Conservation (phyloP, 139 green algal species). For the Medakamo hakoo region DNA sequence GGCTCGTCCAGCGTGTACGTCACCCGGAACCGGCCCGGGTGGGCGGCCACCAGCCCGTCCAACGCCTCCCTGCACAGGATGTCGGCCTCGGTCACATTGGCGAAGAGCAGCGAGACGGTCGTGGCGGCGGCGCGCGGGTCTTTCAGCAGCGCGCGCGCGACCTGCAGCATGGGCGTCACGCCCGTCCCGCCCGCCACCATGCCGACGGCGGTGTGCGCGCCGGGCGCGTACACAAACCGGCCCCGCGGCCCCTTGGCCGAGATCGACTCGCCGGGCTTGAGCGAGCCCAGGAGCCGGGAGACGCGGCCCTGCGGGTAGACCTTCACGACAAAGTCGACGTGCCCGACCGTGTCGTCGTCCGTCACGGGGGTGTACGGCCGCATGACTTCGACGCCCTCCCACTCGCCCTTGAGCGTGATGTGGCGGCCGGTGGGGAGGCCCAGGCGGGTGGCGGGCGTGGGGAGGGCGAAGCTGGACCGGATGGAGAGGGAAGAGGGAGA, state of each 20-base stretch:
- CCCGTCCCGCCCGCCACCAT: conserved; percentile 56
- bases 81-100: conserved; percentile 40
- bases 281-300: neutral
- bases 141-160: conserved; percentile 37
- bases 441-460: neutral
- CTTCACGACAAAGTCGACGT: neutral
- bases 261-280: neutral
- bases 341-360: neutral
- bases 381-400: neutral
- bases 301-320: neutral
- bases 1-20: conserved; percentile 27
- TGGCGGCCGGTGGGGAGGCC: neutral
- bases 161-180: conserved; percentile 53
- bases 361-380: neutral
- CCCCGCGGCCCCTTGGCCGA: neutral
- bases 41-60: conserved; percentile 30
- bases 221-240: neutral
- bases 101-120: conserved; percentile 44
- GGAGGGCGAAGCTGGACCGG: neutral
- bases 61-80: conserved; percentile 46
- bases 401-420: neutral
- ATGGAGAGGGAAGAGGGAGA: too few relatives aligned
- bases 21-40: conserved; percentile 34
- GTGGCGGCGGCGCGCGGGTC: conserved; percentile 32
- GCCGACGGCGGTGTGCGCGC: conserved; percentile 25